These are phyloP conservation scores for Cutaneotrichosporon sp. DNA, from an alignment of 1,284 basidiomycete species.

Conservation along the genomic window DNA sequence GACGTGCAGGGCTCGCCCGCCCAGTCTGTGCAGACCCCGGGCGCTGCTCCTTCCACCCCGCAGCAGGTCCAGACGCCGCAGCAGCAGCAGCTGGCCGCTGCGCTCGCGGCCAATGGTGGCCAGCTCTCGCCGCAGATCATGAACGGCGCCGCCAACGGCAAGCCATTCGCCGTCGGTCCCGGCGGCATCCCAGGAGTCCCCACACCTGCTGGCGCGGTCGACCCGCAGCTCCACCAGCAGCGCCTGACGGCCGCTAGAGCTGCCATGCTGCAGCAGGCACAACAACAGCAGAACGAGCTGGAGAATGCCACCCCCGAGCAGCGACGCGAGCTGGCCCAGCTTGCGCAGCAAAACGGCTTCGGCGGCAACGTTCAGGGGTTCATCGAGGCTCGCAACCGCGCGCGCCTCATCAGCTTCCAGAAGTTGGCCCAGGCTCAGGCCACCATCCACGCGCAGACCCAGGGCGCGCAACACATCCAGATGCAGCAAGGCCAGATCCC, in stretches of 20 bases:
- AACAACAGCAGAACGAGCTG: conserved; percentile 17
- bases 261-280: conserved; percentile 15
- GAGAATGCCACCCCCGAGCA: conserved; percentile 31
- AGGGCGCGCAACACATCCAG: conserved; percentile 8
- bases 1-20: conserved; percentile 5
- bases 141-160: conserved; percentile 33
- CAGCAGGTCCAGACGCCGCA: conserved; percentile 26
- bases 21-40: conserved; percentile 7
- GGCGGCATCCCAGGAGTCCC: conserved; percentile 20
- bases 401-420: conserved; percentile 29
- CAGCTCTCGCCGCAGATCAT: conserved; percentile 31
- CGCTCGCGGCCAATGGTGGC: conserved; percentile 13
- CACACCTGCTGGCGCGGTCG: conserved; percentile 21
- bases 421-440: conserved; percentile 29
- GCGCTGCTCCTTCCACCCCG: conserved; percentile 7
- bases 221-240: conserved; percentile 28
- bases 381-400: conserved; percentile 33
- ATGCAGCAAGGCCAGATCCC: conserved; percentile 5
- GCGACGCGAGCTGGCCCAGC: conserved; percentile 25
- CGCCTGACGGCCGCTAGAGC: conserved; percentile 23
- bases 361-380: conserved; percentile 37
- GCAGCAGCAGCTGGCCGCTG: conserved; percentile 17
- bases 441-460: conserved; percentile 15
- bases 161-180: conserved; percentile 27
- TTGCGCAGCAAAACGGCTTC: conserved; percentile 31